Evolutionary conservation across 106 monocot genomes (phyloP).

Genomic region (Apostasia shenzhenica): DNA sequence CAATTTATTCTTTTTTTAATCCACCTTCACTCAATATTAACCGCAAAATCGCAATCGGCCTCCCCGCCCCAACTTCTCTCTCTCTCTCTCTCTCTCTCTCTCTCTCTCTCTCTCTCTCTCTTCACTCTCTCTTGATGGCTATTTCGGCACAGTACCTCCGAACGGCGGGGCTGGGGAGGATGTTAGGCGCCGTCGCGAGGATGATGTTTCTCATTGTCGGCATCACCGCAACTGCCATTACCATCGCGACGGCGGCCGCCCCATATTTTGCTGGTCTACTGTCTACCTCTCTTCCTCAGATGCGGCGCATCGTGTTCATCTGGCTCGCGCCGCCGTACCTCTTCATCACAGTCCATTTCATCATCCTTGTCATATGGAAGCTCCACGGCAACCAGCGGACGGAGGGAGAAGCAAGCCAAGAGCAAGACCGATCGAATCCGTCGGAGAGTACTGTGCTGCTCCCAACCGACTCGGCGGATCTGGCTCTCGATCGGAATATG

Average conservation of each 20-base stretch:
- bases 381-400: slow-evolving; percentile 25
- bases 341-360: slow-evolving; percentile 55
- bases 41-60: neutral
- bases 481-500: neutral
- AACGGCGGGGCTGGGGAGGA: neutral
- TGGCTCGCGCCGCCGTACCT: slow-evolving; percentile 37
- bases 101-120: neutral
- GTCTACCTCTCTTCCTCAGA: slow-evolving; percentile 12
- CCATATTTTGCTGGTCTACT: slow-evolving; percentile 11
- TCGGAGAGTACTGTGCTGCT: neutral
- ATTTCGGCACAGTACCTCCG: neutral
- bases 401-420: too few relatives aligned
- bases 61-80: neutral
- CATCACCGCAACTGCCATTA: neutral
- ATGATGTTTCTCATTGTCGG: slow-evolving; percentile 6
- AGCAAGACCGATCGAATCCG: neutral
- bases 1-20: too few relatives aligned
- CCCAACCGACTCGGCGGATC: neutral
- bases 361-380: slow-evolving; percentile 68
- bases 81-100: slow-evolving; percentile 1
- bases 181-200: neutral
- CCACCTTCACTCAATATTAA: neutral
- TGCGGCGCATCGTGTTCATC: slow-evolving; percentile 6
- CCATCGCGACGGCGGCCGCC: slow-evolving; percentile 5
- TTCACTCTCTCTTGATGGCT: neutral